Percentiles rank a stretch among this genome's conserved stretches.
phyloP scores from a whole-genome alignment of 495 filamentous ascomycete species.

The Aspergillus leporis region DNA sequence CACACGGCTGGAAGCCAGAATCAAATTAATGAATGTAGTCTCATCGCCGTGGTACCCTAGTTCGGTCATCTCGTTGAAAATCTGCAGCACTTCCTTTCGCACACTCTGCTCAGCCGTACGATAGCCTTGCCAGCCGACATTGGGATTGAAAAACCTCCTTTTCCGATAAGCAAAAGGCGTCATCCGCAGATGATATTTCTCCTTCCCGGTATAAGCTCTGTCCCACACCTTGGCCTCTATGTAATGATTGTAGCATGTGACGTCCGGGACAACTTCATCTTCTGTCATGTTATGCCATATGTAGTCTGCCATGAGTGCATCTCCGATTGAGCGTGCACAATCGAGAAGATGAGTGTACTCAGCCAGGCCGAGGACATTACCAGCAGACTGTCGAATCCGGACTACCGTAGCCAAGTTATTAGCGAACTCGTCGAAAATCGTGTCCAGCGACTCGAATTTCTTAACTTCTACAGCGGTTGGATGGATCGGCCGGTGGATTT shows the following conservation, averaged over 20 bases:
- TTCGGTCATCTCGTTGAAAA: constrained; percentile 54
- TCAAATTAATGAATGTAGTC: constrained; percentile 55
- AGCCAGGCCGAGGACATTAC: constrained; percentile 32
- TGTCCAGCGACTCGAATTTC: constrained; percentile 26
- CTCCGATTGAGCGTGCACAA: constrained; percentile 51
- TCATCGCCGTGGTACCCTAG: constrained; percentile 49
- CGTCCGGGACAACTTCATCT: constrained; percentile 43
- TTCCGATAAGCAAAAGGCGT: constrained; percentile 35
- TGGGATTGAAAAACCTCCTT: constrained; percentile 23
- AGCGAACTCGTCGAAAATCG: constrained; percentile 42
- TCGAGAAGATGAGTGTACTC: constrained; percentile 61
- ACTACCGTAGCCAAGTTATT: constrained; percentile 38
- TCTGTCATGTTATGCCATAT: constrained; percentile 54
- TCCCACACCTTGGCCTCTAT: constrained; percentile 52
- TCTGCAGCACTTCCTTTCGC: constrained; percentile 29
- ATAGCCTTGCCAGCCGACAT: constrained; percentile 32
- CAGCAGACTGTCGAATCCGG: constrained; percentile 30
- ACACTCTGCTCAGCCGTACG: constrained; percentile 36
- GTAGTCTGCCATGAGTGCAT: constrained; percentile 42
- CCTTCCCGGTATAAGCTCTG: constrained; percentile 29
- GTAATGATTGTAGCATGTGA: constrained; percentile 58
- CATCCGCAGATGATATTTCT: constrained; percentile 43
- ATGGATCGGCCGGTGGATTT: constrained; percentile 50
- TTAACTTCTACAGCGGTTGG: constrained; percentile 34
- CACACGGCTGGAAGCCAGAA: constrained; percentile 57